Conservation (phyloP, 2,329 filamentous ascomycete genomes). For the Macroventuria anomochaeta region DNA sequence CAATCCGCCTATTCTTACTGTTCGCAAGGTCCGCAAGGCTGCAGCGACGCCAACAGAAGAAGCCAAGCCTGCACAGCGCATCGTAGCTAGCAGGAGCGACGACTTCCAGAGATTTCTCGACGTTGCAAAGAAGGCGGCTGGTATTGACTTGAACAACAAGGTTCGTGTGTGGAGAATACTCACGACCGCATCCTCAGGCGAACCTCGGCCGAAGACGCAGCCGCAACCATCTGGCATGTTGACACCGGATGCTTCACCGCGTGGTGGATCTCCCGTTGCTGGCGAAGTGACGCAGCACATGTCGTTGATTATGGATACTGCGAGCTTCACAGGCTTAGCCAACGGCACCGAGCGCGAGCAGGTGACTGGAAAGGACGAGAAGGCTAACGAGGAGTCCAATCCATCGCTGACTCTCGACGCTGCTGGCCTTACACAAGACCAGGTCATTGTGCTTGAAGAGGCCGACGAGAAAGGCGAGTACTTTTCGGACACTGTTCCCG, state of each 20-base stretch:
- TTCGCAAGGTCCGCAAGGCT: slow-evolving; percentile 76
- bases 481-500: slow-evolving; percentile 57
- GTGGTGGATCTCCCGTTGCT: slow-evolving; percentile 51
- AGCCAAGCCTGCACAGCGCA: slow-evolving; percentile 66
- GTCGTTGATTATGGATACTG: slow-evolving; percentile 66
- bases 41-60: slow-evolving; percentile 67
- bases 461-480: slow-evolving; percentile 62
- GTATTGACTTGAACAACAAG: slow-evolving; percentile 73
- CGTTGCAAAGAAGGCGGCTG: slow-evolving; percentile 71
- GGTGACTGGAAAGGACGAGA: slow-evolving; percentile 70
- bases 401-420: slow-evolving; percentile 70
- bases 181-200: slow-evolving; percentile 50
- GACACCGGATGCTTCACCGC: slow-evolving; percentile 54
- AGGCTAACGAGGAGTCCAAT: slow-evolving; percentile 77
- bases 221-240: slow-evolving; percentile 47
- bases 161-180: slow-evolving; percentile 77
- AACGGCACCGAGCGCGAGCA: slow-evolving; percentile 70
- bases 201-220: slow-evolving; percentile 32
- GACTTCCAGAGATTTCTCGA: slow-evolving; percentile 77
- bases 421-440: slow-evolving; percentile 72
- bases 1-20: slow-evolving; percentile 81
- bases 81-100: slow-evolving; percentile 74
- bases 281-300: slow-evolving; percentile 45
- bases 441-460: slow-evolving; percentile 85
- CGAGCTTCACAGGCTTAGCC: slow-evolving; percentile 67